These are phyloP conservation scores for Acacia confusa DNA, from an alignment of 306 rosid species.

Conservation along the genomic window DNA sequence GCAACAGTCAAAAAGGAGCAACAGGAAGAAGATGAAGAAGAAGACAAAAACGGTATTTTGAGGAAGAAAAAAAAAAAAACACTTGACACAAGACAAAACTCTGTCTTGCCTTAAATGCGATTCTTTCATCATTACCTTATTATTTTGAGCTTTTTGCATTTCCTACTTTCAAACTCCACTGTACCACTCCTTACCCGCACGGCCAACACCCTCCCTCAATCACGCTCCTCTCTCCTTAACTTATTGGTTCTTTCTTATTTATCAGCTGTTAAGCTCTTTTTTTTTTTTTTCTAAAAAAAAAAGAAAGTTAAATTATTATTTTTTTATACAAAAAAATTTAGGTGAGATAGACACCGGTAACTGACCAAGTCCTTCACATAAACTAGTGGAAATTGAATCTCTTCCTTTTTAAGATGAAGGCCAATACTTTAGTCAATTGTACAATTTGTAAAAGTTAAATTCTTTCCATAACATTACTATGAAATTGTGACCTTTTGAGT, in stretches of 20 bases:
- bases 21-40: constrained; percentile 17
- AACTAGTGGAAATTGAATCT: too few species aligned
- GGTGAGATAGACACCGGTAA: too few species aligned
- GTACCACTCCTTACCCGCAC: constrained; percentile 44
- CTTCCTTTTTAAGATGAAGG: too few species aligned
- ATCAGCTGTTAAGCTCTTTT: not conserved
- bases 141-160: constrained; percentile 65
- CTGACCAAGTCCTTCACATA: too few species aligned
- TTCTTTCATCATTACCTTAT: constrained; percentile 75
- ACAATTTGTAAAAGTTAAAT: too few species aligned
- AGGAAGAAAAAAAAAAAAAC: not conserved
- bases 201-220: constrained; percentile 30
- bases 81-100: constrained; percentile 27
- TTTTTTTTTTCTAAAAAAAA: too few species aligned
- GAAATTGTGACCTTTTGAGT: not conserved
- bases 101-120: constrained; percentile 40
- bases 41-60: constrained; percentile 37
- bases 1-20: constrained; percentile 25
- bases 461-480: not conserved
- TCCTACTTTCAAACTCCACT: constrained; percentile 45
- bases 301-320: too few species aligned
- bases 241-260: not conserved
- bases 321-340: too few species aligned
- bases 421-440: too few species aligned
- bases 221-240: not conserved